Percentiles rank a stretch among this genome's conserved stretches.
phyloP scores from a whole-genome alignment of 805 yeast genomes.

The Hanseniaspora meyeri region DNA sequence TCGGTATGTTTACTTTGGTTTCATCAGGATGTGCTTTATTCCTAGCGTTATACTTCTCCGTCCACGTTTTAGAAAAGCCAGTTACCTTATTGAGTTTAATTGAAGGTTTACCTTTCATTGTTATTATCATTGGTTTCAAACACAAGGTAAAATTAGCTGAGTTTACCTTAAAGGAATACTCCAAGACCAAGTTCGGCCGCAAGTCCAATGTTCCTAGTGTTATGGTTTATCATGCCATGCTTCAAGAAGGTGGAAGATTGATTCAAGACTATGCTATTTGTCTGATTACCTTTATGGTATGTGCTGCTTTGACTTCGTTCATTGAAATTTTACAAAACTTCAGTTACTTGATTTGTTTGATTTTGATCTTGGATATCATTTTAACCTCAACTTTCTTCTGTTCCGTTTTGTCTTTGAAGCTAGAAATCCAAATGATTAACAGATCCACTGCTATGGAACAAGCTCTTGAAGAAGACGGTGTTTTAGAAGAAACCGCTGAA shows the following conservation, averaged over 20 bases:
- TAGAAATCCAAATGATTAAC: conserved; percentile 78
- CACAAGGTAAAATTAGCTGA: conserved; percentile 64
- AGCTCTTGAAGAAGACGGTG: conserved; percentile 87
- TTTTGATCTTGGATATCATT: conserved; percentile 57
- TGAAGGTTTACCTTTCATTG: conserved; percentile 89
- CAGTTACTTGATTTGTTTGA: conserved; percentile 59
- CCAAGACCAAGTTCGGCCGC: conserved; percentile 27
- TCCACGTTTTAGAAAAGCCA: conserved; percentile 41
- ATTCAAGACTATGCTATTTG: conserved; percentile 69
- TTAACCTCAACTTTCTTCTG: conserved; percentile 71
- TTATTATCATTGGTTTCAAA: conserved; percentile 83
- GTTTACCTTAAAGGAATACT: conserved; percentile 35
- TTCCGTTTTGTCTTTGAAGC: conserved; percentile 72
- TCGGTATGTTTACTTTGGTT: conserved; percentile 64
- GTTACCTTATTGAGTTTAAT: conserved; percentile 64
- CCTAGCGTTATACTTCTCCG: conserved; percentile 57
- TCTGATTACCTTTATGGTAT: conserved; percentile 54
- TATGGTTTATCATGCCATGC: conserved; percentile 28
- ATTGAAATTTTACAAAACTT: conserved; percentile 69
- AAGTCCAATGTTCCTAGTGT: conserved; percentile 19
- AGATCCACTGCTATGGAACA: conserved; percentile 64
- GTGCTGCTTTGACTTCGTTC: conserved; percentile 50
- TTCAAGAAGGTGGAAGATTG: conserved; percentile 28
- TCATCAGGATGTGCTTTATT: conserved; percentile 75
- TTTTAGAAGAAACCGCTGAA: conserved; percentile 60